Evolutionary conservation across 2,329 filamentous ascomycete species (phyloP).

Genomic region (Botrytis fabae): DNA sequence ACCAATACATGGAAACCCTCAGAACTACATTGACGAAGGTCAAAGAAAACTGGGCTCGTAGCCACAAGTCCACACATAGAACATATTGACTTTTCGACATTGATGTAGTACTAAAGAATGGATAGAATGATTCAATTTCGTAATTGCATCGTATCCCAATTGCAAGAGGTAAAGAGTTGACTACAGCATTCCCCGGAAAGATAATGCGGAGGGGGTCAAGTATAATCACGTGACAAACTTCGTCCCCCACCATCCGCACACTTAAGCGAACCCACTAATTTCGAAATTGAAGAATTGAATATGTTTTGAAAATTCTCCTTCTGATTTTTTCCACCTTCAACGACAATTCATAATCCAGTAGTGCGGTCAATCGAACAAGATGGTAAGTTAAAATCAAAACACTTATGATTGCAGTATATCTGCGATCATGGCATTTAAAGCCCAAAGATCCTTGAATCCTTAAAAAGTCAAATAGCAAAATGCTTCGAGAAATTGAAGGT

Average conservation of each 20-base stretch:
- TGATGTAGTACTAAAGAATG: not conserved
- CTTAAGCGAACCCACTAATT: constrained; percentile 20
- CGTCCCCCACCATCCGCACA: constrained; percentile 23
- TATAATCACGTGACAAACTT: not conserved
- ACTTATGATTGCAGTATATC: constrained; percentile 20
- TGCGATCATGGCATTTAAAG: constrained; percentile 27
- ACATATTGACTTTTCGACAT: not conserved
- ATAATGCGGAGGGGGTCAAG: not conserved
- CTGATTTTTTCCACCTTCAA: constrained; percentile 32
- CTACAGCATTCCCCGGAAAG: not conserved
- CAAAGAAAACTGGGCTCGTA: not conserved
- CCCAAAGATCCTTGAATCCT: constrained; percentile 30
- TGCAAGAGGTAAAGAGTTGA: not conserved
- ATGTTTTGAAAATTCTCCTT: constrained; percentile 18
- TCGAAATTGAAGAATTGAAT: constrained; percentile 4
- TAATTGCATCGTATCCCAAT: not conserved
- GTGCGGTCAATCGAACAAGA: constrained; percentile 54
- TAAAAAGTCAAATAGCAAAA: constrained; percentile 74
- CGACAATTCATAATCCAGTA: constrained; percentile 46
- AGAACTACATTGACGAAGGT: not conserved
- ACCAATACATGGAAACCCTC: not conserved
- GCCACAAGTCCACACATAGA: not conserved
- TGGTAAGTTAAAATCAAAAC: constrained; percentile 59
- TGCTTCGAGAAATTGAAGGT: constrained; percentile 99
- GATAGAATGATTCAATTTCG: not conserved